Base-by-base conservation (phyloP, 176 grass and related monocot genomes). In the Raddia guianensis region DNA sequence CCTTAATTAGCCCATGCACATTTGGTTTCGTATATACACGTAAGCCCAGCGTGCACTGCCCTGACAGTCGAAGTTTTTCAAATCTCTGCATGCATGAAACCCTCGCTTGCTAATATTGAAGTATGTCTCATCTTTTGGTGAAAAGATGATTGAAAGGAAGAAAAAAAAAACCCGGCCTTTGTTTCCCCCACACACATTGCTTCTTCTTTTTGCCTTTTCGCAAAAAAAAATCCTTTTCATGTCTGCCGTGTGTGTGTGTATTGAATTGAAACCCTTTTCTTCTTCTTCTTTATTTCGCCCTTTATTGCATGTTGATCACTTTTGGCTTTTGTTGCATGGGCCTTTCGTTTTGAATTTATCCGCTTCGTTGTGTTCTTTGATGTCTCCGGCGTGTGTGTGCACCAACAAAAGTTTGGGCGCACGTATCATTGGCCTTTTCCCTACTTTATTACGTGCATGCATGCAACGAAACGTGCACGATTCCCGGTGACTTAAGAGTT, bases 391-490 rank as follows among this genome's bases (percentile, higher is more conserved):
- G 1, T 21, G 54, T 77, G 45, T 72, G 68, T 61, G 73, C 66
- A 33, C 74, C 16, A 16, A 16, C 42, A 44, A 82, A 68, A 49
- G 47, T 56, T 49, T 81, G 76, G 48, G 86, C 78, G 50, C 82
- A 85, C 74, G 74, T 86, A 79, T 79, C 75, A 78, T 82, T 89
- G 79, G 60, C 56, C 84, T 69, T 84, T 85, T 85, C 78, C 61
- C 59, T 47, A 67, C 78, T 89, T 89, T 86, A 27, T 27, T 89
- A 65, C 44, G 13, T 88, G 73, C 65, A 57, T 85, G 73, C 68
- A 77, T 85, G 71, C 66, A 78, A 34, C 46, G n/a, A 32, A 65
- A 33, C 51, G 64, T 13, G 50, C 85, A 70, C 74, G 89, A 58
- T 73, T 79, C 78, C 74, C 86, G 42, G 73, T 50, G 68, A 59